These are phyloP conservation scores for Amanita pallidorosea DNA, from an alignment of 768 basidiomycete genomes.

Conservation along the genomic window DNA sequence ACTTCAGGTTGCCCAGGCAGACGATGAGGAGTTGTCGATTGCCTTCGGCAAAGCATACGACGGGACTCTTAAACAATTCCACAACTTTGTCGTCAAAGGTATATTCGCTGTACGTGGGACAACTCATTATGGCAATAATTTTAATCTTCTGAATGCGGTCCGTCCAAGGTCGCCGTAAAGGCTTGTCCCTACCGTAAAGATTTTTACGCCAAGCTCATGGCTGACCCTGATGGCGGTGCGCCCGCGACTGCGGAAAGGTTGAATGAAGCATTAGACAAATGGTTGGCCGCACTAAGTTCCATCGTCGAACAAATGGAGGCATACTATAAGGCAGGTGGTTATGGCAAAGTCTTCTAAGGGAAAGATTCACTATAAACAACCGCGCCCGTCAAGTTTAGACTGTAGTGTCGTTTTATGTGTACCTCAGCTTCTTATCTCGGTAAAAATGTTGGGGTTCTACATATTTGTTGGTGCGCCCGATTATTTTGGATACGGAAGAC, in stretches of 20 bases:
- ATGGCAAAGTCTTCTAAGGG: slow-evolving; percentile 38
- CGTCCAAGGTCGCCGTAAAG: slow-evolving; percentile 47
- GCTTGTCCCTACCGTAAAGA: slow-evolving; percentile 56
- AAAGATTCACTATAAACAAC: not conserved
- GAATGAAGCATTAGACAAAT: slow-evolving; percentile 46
- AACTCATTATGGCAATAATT: not conserved
- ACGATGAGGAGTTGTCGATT: slow-evolving; percentile 51
- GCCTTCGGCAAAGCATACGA: slow-evolving; percentile 82
- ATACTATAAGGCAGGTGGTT: slow-evolving; percentile 51
- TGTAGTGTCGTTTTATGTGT: not conserved
- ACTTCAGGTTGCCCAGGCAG: slow-evolving; percentile 58
- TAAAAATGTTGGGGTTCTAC: not conserved
- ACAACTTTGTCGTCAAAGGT: slow-evolving; percentile 67
- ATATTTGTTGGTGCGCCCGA: not conserved
- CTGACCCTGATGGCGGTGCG: slow-evolving; percentile 43
- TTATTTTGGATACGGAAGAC: not conserved
- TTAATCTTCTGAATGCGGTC: not conserved
- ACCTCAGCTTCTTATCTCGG: not conserved
- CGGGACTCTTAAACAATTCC: slow-evolving; percentile 71
- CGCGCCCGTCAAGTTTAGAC: too few species aligned
- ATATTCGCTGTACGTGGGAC: slow-evolving; percentile 38
- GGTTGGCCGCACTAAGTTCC: slow-evolving; percentile 51
- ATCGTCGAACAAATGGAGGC: slow-evolving; percentile 44
- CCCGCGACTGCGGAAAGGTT: slow-evolving; percentile 37
- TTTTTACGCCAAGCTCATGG: slow-evolving; percentile 59